Base-by-base conservation (phyloP, 768 basidiomycete genomes). In the Boletus reticuloceps region DNA sequence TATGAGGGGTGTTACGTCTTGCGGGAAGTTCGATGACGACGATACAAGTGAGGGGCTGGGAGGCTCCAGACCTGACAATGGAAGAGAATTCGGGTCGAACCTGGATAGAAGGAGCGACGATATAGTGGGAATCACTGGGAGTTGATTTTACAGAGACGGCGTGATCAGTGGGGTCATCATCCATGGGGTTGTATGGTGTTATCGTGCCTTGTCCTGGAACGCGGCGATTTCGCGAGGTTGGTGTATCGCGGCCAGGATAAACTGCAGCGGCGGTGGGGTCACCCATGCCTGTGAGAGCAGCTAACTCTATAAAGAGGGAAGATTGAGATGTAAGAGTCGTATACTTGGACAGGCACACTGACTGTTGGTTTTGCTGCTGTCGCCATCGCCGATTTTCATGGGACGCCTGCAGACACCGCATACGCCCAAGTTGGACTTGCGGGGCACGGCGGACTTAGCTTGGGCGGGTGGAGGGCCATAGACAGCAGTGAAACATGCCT, bases 401-500 rank as follows among this genome's bases (percentile, higher is more conserved):
- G 94, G 94, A 32, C 94, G 82, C 63, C 97, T 81, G 69, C 97
- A 99, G 3, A 98, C 94, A 38, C 97, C 97, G 62, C 97, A 99
- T 17, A 99, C 91, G 19, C 97, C 97, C 22, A 97, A 76, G 67
- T 91, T 88, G 44, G 89, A 77, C 74, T 89, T 85, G 70, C 83
- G 77, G 27, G 88, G 79, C 8, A 82, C 69, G 49, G 84, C 69
- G 47, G 79, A 73, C 63, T 75, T 82, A 34, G 75, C 77, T 62
- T 81, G 79, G 55, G 70, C 79, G 14, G 87, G 85, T 12, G 89
- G 86, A 6, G 91, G 91, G 14, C 95, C 96, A 71, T 99, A 99
- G 5, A 98, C 96, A 7, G 94, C 93, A 16, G 86, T 91, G 70
- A 98, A 98, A 72, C 97, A 99, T 16, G 94, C 96, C 90, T 96